Evolutionary conservation across 352 stramenopile species (phyloP).

Genomic region (Poterioochromonas sp.): DNA sequence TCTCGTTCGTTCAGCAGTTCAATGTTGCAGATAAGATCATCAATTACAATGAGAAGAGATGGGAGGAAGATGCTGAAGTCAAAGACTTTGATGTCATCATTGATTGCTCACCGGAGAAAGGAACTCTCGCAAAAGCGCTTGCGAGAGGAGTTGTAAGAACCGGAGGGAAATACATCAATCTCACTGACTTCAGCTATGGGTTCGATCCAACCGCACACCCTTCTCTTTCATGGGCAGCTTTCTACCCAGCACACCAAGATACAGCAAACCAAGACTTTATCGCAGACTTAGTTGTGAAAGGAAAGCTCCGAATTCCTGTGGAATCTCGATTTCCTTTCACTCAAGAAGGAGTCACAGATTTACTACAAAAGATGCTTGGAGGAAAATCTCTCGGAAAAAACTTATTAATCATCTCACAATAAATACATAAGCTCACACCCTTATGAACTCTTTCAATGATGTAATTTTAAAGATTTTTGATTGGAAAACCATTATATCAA

Average conservation of each 20-base stretch:
- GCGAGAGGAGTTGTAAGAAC: constrained; percentile 28
- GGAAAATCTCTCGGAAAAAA: constrained; percentile 19
- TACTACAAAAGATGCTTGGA: background rate
- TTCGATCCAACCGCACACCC: constrained; percentile 36
- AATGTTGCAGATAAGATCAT: constrained; percentile 36
- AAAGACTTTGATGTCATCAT: constrained; percentile 40
- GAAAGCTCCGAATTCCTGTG: constrained; percentile 51
- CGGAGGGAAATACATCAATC: constrained; percentile 39
- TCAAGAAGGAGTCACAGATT: background rate
- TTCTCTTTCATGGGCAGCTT: constrained; percentile 36
- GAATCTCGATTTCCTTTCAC: constrained; percentile 27
- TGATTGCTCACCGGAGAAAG: constrained; percentile 36
- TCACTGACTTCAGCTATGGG: constrained; percentile 25
- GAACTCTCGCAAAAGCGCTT: background rate
- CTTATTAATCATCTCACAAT: too few species aligned
- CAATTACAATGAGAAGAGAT: constrained; percentile 33
- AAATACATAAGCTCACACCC: too few species aligned
- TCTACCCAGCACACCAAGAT: constrained; percentile 38
- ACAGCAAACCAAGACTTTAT: constrained; percentile 35
- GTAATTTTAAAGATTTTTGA: too few species aligned
- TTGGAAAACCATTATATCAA: too few species aligned
- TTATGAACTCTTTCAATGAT: too few species aligned
- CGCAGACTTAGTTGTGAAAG: background rate
- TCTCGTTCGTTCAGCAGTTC: constrained; percentile 37
- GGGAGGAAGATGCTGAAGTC: constrained; percentile 27